Evolutionary conservation across 495 filamentous ascomycete genomes (phyloP), one percentile per base, ranked within the genome.

Genomic region (Penicillium coprophilum): DNA sequence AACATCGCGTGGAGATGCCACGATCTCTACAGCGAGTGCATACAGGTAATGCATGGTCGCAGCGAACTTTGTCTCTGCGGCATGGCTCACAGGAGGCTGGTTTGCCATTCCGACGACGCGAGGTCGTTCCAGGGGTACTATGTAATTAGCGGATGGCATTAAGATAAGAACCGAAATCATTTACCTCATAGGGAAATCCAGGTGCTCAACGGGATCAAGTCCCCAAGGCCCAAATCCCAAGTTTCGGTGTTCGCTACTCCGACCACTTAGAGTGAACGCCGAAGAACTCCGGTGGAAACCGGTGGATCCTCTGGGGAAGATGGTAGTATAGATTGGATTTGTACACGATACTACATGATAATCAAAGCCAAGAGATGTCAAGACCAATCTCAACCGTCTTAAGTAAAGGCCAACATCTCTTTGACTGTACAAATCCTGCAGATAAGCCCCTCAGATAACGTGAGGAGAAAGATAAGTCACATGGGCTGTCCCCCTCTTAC

Each of bases 41-140:
- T 15, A 52, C 60, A 36, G 62, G 77, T 12, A 67, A n/a, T 5
- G 53, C 49, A 59, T 80, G 77, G 46, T 80, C 75, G 44, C 77
- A 80, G 21, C 73, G 69, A 31, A 80, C 63, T 62, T 81, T 80
- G 44, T 71, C 66, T 53, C 72, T 75, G 1, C 77, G 69, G 55
- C 77, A 80, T 13, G 77, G 75, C 72, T 81, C 75, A 53, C 77
- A 80, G 2, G 75, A 76, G 28, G 75, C 69, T 28, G 63, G 66
- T 38, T 76, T 73, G 9, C 78, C 76, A 68, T 80, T 80, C 5
- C 76, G 71, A 23, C 77, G 73, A 21, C 65, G 67, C 17, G 63
- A 57, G 47, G 56, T 66, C 46, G 56, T 66, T 46, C 44, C 59
- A 40, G 31, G 15, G 10, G 12, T 15, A 34, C 6, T 27, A 38